These are phyloP conservation scores for Endocarpon pusillum DNA, from an alignment of 495 filamentous ascomycete genomes.

Conservation along the genomic window DNA sequence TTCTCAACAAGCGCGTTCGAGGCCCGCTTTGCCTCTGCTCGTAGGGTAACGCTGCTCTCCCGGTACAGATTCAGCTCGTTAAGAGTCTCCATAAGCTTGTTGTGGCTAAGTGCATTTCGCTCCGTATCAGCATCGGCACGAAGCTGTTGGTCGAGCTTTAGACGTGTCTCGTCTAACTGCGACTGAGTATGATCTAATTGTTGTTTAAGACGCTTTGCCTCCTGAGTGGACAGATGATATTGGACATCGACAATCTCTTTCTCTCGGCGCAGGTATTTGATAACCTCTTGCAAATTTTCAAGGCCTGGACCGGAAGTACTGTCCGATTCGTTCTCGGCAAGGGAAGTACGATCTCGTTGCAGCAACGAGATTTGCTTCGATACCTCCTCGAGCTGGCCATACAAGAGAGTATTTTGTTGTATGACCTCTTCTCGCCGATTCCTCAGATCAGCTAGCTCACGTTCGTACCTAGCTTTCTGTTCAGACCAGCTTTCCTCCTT, in stretches of 20 bases:
- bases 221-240: constrained; percentile 71
- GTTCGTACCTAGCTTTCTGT: constrained; percentile 59
- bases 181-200: constrained; percentile 73
- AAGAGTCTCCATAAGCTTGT: constrained; percentile 79
- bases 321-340: constrained; percentile 21
- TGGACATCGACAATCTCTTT: constrained; percentile 97
- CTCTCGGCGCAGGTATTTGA: constrained; percentile 79
- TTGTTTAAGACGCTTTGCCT: constrained; percentile 71
- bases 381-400: constrained; percentile 73
- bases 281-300: constrained; percentile 71
- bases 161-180: constrained; percentile 68
- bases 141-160: constrained; percentile 79
- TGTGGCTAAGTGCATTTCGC: constrained; percentile 54
- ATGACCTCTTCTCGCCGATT: constrained; percentile 62
- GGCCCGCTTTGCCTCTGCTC: constrained; percentile 66
- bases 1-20: constrained; percentile 60
- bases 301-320: constrained; percentile 26
- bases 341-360: constrained; percentile 47
- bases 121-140: constrained; percentile 55
- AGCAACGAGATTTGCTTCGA: constrained; percentile 58
- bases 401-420: constrained; percentile 72
- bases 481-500: constrained; percentile 81
- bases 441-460: constrained; percentile 63
- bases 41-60: constrained; percentile 76
- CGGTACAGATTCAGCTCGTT: constrained; percentile 89